phyloP scores from a whole-genome alignment of 2,329 filamentous ascomycete genomes.

The Stagonosporopsis cucurbitacearum region DNA sequence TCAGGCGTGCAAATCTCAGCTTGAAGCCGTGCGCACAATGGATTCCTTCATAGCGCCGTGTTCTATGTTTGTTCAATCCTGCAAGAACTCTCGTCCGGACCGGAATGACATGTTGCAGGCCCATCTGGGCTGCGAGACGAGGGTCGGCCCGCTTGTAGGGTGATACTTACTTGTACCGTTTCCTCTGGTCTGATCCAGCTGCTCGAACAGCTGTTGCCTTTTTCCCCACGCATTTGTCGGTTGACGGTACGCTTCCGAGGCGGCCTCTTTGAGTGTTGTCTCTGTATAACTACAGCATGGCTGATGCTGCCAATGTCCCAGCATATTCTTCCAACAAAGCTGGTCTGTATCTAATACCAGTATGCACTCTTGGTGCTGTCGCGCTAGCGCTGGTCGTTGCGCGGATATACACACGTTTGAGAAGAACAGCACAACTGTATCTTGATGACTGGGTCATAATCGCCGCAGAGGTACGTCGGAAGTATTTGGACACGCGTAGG shows the following conservation, averaged over 20 bases:
- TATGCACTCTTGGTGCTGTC: slow-evolving; percentile 26
- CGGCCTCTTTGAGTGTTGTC: not conserved
- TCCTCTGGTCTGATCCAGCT: not conserved
- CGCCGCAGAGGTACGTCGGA: slow-evolving; percentile 29
- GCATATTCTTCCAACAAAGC: slow-evolving; percentile 32
- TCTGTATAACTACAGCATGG: slow-evolving; percentile 5
- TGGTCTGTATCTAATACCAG: slow-evolving; percentile 29
- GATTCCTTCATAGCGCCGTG: not conserved
- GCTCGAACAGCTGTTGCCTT: not conserved
- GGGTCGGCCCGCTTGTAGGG: not conserved
- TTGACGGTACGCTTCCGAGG: not conserved
- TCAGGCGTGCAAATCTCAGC: not conserved
- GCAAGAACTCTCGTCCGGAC: not conserved
- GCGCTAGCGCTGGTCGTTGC: slow-evolving; percentile 27
- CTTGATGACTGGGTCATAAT: slow-evolving; percentile 39
- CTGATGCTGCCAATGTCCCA: slow-evolving; percentile 4
- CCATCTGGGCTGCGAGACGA: not conserved
- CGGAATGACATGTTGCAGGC: not conserved
- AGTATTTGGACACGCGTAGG: not conserved
- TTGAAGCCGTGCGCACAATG: not conserved
- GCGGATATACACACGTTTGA: slow-evolving; percentile 32
- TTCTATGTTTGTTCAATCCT: not conserved
- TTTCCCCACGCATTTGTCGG: not conserved
- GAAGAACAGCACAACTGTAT: slow-evolving; percentile 23
- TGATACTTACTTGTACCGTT: not conserved